These are phyloP conservation scores for Pseudocercospora crystallina DNA, from an alignment of 2,329 filamentous ascomycete species.

Conservation along the genomic window DNA sequence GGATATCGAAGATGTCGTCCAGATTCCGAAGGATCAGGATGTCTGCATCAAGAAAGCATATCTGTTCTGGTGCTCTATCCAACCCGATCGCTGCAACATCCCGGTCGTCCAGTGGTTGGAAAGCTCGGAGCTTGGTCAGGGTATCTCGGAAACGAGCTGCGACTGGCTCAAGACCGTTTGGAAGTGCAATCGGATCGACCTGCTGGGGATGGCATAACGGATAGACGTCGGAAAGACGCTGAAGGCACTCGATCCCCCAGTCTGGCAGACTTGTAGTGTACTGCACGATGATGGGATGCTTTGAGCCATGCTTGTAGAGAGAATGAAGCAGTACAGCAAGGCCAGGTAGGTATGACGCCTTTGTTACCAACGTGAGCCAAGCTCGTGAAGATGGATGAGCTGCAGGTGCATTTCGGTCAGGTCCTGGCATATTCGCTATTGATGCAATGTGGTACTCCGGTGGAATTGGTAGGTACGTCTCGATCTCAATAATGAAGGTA, in stretches of 20 bases:
- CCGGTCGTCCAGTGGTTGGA: conserved; percentile 40
- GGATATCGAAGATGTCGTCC: conserved; percentile 49
- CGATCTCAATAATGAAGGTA: no score
- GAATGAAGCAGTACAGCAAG: conserved; percentile 53
- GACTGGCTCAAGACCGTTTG: conserved; percentile 35
- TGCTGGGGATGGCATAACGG: conserved; percentile 43
- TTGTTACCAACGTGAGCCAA: conserved; percentile 49
- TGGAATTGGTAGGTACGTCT: no score
- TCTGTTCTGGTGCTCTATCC: conserved; percentile 31
- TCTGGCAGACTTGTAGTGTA: conserved; percentile 48
- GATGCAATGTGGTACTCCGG: no score
- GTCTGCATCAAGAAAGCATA: conserved; percentile 56
- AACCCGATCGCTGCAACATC: background rate
- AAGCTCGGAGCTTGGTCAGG: conserved; percentile 57
- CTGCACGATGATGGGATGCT: conserved; percentile 51
- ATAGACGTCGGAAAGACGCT: conserved; percentile 41
- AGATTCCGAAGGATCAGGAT: conserved; percentile 49
- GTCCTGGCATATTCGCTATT: conserved; percentile 8
- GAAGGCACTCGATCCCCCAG: conserved; percentile 43
- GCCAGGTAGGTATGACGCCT: conserved; percentile 53
- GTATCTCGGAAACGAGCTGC: conserved; percentile 55
- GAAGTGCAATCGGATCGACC: conserved; percentile 14
- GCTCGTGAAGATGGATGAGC: conserved; percentile 14
- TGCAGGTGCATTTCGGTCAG: conserved; percentile 10
- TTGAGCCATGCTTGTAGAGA: conserved; percentile 46